phyloP scores from a whole-genome alignment of 768 basidiomycete species.

The Mycena indigotica region DNA sequence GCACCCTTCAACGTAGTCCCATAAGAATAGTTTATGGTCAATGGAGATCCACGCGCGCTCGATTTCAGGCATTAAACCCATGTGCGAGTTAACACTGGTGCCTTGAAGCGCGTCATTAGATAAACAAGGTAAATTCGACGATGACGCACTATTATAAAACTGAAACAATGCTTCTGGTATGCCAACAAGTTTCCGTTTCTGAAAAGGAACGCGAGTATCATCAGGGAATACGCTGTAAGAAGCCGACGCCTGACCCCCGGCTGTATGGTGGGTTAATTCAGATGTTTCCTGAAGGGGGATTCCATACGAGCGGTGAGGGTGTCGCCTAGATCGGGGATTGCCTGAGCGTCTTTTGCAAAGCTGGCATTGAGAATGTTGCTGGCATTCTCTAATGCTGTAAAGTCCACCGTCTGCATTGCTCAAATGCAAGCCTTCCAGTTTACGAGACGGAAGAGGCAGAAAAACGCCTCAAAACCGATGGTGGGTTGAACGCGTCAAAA shows the following conservation, averaged over 20 bases:
- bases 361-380: conserved; percentile 69
- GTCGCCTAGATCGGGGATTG: conserved; percentile 76
- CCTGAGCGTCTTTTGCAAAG: conserved; percentile 70
- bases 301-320: conserved; percentile 59
- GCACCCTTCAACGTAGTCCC: conserved; percentile 95
- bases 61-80: conserved; percentile 92
- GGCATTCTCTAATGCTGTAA: conserved; percentile 64
- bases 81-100: conserved; percentile 70
- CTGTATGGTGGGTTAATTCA: conserved; percentile 35
- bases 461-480: too few species aligned
- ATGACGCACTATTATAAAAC: conserved; percentile 68
- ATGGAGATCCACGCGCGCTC: conserved; percentile 95
- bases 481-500: too few species aligned
- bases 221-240: conserved; percentile 78
- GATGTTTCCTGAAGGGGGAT: conserved; percentile 10
- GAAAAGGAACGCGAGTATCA: conserved; percentile 77
- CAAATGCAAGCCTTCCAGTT: too few species aligned
- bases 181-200: conserved; percentile 73
- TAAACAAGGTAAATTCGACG: not conserved
- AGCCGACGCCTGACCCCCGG: conserved; percentile 69
- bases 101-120: conserved; percentile 39
- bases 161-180: conserved; percentile 80
- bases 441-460: too few species aligned
- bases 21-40: conserved; percentile 90
- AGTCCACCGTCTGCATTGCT: conserved; percentile 50